Evolutionary conservation across 2,329 filamentous ascomycete genomes (phyloP).

Genomic region (Tolypocladium paradoxum): DNA sequence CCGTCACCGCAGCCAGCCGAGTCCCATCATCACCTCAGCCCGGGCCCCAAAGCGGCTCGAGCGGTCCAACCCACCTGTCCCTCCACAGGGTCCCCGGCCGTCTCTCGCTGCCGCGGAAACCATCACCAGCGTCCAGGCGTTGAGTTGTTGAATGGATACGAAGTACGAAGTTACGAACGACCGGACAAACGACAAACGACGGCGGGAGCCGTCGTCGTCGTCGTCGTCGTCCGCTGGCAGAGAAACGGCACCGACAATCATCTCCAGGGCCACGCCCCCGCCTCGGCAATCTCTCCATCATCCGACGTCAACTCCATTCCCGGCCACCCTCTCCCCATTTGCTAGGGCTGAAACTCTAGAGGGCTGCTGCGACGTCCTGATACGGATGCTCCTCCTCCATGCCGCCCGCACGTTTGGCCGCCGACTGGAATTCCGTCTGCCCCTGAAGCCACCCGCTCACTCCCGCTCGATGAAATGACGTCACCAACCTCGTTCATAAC

Average conservation of each 20-base stretch:
- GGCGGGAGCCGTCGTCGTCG: background rate
- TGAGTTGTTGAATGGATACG: background rate
- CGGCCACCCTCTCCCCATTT: background rate
- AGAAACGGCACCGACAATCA: no score
- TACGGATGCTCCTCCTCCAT: background rate
- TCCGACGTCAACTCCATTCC: background rate
- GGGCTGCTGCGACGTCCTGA: background rate
- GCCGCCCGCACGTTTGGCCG: background rate
- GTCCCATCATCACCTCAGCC: no score
- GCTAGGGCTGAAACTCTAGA: background rate
- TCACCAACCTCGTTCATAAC: background rate
- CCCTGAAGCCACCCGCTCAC: background rate
- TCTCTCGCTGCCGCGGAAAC: background rate
- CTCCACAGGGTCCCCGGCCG: background rate
- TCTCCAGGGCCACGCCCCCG: background rate
- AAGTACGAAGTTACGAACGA: no score
- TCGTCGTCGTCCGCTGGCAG: no score
- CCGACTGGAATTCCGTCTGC: background rate
- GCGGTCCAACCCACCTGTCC: background rate
- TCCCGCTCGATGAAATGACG: background rate
- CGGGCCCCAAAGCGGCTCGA: background rate
- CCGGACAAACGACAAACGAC: background rate
- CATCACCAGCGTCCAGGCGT: background rate
- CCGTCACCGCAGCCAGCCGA: no score
- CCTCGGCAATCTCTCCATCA: background rate